Evolutionary conservation across 2,329 filamentous ascomycete genomes (phyloP).

Genomic region (Ascochyta fabae): DNA sequence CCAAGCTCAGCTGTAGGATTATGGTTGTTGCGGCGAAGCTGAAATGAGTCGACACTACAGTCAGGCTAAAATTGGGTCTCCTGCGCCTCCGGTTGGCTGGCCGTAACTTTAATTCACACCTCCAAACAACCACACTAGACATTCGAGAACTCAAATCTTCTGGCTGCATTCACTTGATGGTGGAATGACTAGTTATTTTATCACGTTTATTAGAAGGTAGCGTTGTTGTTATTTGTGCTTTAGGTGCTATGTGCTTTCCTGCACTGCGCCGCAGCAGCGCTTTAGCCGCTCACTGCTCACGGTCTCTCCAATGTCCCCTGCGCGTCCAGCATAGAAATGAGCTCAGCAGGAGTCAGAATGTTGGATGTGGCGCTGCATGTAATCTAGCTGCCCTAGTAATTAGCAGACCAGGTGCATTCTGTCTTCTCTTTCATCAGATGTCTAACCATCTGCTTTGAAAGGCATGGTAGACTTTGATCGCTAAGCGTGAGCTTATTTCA

Average conservation of each 20-base stretch:
- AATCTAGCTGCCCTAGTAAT: background rate
- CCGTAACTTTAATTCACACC: background rate
- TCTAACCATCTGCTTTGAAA: too few relatives aligned
- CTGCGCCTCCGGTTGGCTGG: conserved; percentile 19
- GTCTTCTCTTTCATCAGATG: background rate
- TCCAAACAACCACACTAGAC: background rate
- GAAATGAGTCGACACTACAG: conserved; percentile 16
- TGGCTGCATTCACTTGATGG: too few relatives aligned
- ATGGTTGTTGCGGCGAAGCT: conserved; percentile 14
- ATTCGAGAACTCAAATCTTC: too few relatives aligned
- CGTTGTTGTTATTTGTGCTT: background rate
- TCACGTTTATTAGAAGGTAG: too few relatives aligned
- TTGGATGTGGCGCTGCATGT: background rate
- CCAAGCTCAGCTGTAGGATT: conserved; percentile 15
- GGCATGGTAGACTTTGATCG: background rate
- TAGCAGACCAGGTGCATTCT: background rate
- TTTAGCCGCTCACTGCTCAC: conserved; percentile 6
- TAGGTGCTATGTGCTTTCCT: background rate
- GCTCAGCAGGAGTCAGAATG: background rate
- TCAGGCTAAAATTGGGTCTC: conserved; percentile 19
- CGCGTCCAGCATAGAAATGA: background rate
- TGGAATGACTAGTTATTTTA: too few relatives aligned
- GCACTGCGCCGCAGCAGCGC: conserved; percentile 5
- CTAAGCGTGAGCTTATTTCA: conserved; percentile 17
- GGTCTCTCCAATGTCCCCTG: background rate